phyloP scores from a whole-genome alignment of 257 asterid genomes.

The Dorcoceras hygrometricum region DNA sequence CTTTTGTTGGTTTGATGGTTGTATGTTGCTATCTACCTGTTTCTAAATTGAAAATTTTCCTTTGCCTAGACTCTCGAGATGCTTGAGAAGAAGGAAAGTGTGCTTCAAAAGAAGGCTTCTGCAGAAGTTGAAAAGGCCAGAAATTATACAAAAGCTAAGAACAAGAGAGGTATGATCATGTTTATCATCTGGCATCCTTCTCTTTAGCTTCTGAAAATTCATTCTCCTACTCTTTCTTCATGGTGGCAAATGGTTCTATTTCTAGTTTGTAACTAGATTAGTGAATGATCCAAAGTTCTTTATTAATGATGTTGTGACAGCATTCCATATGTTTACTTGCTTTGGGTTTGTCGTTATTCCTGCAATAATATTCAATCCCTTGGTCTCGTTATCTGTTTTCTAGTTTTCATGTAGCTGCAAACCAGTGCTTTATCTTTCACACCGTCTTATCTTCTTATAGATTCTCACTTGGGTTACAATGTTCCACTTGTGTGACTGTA shows the following conservation, averaged over 20 bases:
- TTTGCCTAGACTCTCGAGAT: constrained; percentile 58
- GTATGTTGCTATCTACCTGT: constrained; percentile 3
- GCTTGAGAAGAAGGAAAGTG: constrained; percentile 75
- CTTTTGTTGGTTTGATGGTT: neutral
- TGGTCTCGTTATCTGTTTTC: neutral
- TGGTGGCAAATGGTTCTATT: neutral
- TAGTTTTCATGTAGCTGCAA: neutral
- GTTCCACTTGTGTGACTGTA: constrained; percentile 4
- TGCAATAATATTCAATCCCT: neutral
- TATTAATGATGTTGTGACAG: neutral
- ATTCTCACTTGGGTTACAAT: neutral
- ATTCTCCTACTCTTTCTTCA: neutral
- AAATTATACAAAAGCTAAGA: constrained; percentile 60
- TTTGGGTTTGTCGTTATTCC: neutral
- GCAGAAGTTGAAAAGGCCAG: constrained; percentile 71
- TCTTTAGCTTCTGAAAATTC: neutral
- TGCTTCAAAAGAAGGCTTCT: constrained; percentile 67
- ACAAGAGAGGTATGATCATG: constrained; percentile 55
- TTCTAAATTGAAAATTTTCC: constrained; percentile 4
- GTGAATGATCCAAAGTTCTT: neutral
- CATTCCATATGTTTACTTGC: neutral
- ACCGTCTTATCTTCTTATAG: neutral
- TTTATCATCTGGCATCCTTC: neutral
- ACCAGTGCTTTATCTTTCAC: neutral
- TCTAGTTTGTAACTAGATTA: neutral